Evolutionary conservation across 1,284 basidiomycete genomes (phyloP).

Genomic region (Peniophora sp.): DNA sequence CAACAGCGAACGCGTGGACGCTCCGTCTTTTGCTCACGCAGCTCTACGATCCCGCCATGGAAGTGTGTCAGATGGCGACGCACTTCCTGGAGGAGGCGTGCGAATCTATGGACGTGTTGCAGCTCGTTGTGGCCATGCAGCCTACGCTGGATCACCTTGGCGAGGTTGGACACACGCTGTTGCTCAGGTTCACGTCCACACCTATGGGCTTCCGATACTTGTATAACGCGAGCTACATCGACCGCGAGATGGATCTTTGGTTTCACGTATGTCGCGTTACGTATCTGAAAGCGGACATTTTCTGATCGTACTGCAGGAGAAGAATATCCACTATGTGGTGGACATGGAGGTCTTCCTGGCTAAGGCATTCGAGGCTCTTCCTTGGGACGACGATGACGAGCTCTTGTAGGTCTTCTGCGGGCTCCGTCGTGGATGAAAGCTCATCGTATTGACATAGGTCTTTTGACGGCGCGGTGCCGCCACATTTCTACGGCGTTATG

Average conservation of each 20-base stretch:
- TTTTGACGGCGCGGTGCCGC: constrained; percentile 86
- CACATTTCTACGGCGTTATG: constrained; percentile 97
- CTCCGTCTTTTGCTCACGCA: constrained; percentile 88
- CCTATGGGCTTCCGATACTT: constrained; percentile 89
- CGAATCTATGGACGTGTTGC: constrained; percentile 73
- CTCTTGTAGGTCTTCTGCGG: constrained; percentile 34
- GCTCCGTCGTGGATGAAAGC: not conserved
- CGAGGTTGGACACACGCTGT: constrained; percentile 82
- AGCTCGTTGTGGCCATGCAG: constrained; percentile 90
- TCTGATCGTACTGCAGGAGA: constrained; percentile 46
- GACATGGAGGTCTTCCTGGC: constrained; percentile 83
- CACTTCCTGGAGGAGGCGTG: constrained; percentile 88
- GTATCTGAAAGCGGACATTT: too few species aligned
- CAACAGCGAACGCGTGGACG: constrained; percentile 73
- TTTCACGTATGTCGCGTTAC: constrained; percentile 58
- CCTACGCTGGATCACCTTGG: constrained; percentile 94
- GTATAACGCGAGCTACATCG: constrained; percentile 87
- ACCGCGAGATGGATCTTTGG: constrained; percentile 94
- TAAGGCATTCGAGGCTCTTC: constrained; percentile 58
- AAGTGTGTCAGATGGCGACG: constrained; percentile 87
- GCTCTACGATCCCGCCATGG: constrained; percentile 85
- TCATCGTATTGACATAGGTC: constrained; percentile 29
- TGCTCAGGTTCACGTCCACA: constrained; percentile 94
- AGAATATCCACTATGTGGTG: constrained; percentile 81
- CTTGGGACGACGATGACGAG: constrained; percentile 59